Percentiles rank a stretch among this genome's conserved stretches.
Conservation (phyloP, 345 rosid species). For the Toxicodendron radicans region DNA sequence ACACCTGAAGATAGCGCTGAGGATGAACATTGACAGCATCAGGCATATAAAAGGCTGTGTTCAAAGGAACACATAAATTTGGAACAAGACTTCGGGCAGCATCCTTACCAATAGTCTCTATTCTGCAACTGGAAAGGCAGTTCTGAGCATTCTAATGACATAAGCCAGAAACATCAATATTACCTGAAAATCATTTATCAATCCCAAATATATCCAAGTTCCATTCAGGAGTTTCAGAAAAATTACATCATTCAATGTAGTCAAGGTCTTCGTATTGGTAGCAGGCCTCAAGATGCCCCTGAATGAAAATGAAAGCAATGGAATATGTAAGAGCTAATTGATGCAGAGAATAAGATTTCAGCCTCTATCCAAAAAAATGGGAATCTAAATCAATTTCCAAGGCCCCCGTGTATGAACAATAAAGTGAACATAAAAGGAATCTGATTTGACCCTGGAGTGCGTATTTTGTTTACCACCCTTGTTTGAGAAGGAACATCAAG, state of each 20-base stretch:
- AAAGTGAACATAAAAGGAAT: background rate
- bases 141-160: conserved; percentile 81
- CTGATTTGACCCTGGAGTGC: background rate
- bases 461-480: too few relatives aligned
- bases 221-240: conserved; percentile 20
- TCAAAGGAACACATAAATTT: conserved; percentile 51
- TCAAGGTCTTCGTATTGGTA: conserved; percentile 58
- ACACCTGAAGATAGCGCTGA: conserved; percentile 66
- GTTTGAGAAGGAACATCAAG: background rate
- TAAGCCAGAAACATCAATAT: conserved; percentile 15
- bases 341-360: background rate
- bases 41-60: conserved; percentile 78
- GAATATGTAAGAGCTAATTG: conserved; percentile 2
- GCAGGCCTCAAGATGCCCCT: conserved; percentile 98
- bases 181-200: conserved; percentile 8
- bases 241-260: conserved; percentile 59
- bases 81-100: conserved; percentile 67
- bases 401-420: background rate
- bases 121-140: conserved; percentile 68
- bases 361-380: background rate
- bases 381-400: background rate
- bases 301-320: background rate
- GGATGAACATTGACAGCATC: conserved; percentile 81
- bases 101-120: conserved; percentile 57
- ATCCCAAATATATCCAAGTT: conserved; percentile 7